Conservation (phyloP, 768 basidiomycete genomes). For the Panellus pusillus region DNA sequence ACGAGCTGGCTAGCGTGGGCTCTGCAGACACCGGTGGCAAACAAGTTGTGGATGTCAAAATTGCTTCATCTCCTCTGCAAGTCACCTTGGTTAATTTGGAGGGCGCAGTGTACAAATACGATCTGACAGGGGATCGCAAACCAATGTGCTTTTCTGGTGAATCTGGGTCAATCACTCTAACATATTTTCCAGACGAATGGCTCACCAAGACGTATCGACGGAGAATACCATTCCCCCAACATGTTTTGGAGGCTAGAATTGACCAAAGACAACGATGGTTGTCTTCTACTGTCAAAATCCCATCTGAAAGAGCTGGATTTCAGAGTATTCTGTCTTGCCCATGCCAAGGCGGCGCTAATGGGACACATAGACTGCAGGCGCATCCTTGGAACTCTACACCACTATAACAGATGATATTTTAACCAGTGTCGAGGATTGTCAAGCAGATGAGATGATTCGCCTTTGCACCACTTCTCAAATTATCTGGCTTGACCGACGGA, state of each 20-base stretch:
- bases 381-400: constrained; percentile 34
- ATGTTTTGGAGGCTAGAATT: constrained; percentile 57
- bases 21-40: constrained; percentile 41
- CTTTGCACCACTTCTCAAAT: constrained; percentile 62
- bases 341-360: neutral
- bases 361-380: constrained; percentile 29
- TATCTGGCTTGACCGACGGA: constrained; percentile 70
- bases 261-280: constrained; percentile 34
- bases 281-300: constrained; percentile 49
- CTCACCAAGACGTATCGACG: constrained; percentile 4
- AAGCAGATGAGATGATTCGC: constrained; percentile 45
- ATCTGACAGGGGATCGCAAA: constrained; percentile 35
- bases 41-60: constrained; percentile 48
- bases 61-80: constrained; percentile 30
- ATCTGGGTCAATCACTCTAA: neutral
- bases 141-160: constrained; percentile 7
- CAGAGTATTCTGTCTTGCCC: constrained; percentile 44
- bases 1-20: constrained; percentile 38
- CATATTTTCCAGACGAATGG: constrained; percentile 23
- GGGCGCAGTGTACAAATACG: constrained; percentile 53
- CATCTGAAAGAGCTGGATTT: constrained; percentile 49
- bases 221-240: neutral
- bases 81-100: constrained; percentile 47
- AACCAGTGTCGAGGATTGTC: constrained; percentile 52
- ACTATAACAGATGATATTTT: constrained; percentile 40